A percentile compares a stretch with the other conserved stretches of the same genome.
Evolutionary conservation across 768 basidiomycete species (phyloP).

Genomic region (Amanita jacksonii): DNA sequence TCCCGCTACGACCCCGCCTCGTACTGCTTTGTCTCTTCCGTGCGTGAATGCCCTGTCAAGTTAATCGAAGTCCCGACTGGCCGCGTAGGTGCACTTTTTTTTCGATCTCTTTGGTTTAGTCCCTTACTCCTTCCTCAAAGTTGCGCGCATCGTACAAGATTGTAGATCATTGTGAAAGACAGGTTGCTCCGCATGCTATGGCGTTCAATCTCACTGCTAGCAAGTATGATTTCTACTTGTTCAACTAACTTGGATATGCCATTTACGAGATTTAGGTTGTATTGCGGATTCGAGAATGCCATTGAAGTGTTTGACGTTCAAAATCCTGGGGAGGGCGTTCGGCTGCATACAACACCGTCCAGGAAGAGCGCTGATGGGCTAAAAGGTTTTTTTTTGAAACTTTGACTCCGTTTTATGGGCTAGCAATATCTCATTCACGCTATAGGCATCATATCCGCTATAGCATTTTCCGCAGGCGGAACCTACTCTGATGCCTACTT

Average conservation of each 20-base stretch:
- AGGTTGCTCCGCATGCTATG: slow-evolving; percentile 78
- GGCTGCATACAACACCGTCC: slow-evolving; percentile 60
- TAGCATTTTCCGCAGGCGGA: too few relatives aligned
- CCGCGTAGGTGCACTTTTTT: slow-evolving; percentile 36
- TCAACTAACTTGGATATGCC: background rate
- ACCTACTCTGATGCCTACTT: too few relatives aligned
- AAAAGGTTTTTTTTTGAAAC: too few relatives aligned
- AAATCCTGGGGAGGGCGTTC: slow-evolving; percentile 61
- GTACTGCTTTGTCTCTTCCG: slow-evolving; percentile 78
- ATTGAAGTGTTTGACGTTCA: slow-evolving; percentile 80
- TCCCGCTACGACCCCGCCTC: slow-evolving; percentile 43
- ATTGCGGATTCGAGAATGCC: slow-evolving; percentile 80
- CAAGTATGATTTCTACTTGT: slow-evolving; percentile 16
- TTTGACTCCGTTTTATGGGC: too few relatives aligned
- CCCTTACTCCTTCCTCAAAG: slow-evolving; percentile 27
- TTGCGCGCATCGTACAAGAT: slow-evolving; percentile 87
- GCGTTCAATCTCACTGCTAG: slow-evolving; percentile 63
- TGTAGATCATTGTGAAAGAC: slow-evolving; percentile 88
- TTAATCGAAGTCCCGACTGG: slow-evolving; percentile 74
- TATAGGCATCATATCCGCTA: too few relatives aligned
- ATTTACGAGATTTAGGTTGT: slow-evolving; percentile 40
- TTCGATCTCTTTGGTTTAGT: background rate
- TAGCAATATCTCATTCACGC: too few relatives aligned
- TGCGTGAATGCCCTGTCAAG: slow-evolving; percentile 80
- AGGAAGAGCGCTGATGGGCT: slow-evolving; percentile 78